phyloP scores from a whole-genome alignment of 2,329 filamentous ascomycete species.

The Pleoardoris graminearum region DNA sequence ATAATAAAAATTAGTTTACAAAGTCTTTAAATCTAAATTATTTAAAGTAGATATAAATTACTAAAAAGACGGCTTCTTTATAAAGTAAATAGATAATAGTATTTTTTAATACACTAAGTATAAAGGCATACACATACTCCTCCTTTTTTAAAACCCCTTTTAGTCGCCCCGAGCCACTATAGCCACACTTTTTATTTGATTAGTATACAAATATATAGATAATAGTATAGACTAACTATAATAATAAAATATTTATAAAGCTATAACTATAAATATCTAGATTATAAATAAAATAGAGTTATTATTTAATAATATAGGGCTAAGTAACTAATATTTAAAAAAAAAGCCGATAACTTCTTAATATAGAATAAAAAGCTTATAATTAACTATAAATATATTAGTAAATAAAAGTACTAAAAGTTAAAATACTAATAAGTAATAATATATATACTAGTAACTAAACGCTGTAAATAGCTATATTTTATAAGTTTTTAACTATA shows the following conservation, averaged over 20 bases:
- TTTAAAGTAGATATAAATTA: slow-evolving; percentile 38
- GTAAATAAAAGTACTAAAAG: slow-evolving; percentile 38
- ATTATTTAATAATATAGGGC: slow-evolving; percentile 48
- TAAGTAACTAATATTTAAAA: slow-evolving; percentile 49
- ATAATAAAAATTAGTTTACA: slow-evolving; percentile 38
- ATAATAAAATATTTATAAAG: slow-evolving; percentile 50
- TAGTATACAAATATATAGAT: too few species aligned
- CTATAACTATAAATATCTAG: slow-evolving; percentile 41
- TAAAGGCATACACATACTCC: too few species aligned
- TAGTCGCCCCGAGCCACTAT: too few species aligned
- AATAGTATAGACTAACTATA: slow-evolving; percentile 47
- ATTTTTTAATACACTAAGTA: too few species aligned
- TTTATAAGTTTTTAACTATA: slow-evolving; percentile 49
- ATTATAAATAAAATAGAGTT: slow-evolving; percentile 47
- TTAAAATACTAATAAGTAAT: slow-evolving; percentile 39
- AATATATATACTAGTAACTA: slow-evolving; percentile 49
- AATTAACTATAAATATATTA: slow-evolving; percentile 31
- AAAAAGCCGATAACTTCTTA: slow-evolving; percentile 47
- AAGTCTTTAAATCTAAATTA: slow-evolving; percentile 39
- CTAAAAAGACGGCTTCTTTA: slow-evolving; percentile 38
- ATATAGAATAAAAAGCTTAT: slow-evolving; percentile 41
- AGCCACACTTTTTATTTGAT: too few species aligned
- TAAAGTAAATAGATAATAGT: too few species aligned
- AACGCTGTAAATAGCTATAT: slow-evolving; percentile 50
- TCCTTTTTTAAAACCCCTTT: too few species aligned